Percentiles rank a stretch among this genome's conserved stretches.
Conservation (phyloP, 129 eudicot genomes). For the Flaveria bidentis region DNA sequence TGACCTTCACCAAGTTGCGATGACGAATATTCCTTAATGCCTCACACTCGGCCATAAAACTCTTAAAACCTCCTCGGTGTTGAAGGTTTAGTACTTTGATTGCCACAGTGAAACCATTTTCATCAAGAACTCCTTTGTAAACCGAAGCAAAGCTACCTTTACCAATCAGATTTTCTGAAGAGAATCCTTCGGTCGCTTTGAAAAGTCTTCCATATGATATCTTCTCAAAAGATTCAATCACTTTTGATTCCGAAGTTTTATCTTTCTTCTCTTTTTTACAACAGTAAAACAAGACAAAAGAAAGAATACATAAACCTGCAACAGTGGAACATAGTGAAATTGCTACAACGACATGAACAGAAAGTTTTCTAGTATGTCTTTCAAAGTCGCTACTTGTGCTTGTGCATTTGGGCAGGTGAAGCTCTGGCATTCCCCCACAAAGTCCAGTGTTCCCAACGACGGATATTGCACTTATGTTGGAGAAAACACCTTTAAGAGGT, state of each 20-base stretch:
- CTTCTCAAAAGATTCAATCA: conserved; percentile 16
- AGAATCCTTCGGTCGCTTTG: conserved; percentile 41
- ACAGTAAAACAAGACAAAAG: background rate
- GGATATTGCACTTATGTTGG: conserved; percentile 24
- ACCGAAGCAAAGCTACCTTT: conserved; percentile 38
- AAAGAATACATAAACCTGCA: background rate
- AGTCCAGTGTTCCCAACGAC: conserved; percentile 22
- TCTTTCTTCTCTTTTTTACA: conserved; percentile 13
- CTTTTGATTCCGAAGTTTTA: background rate
- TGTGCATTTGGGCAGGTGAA: conserved; percentile 22
- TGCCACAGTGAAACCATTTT: conserved; percentile 22
- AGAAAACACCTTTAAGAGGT: conserved; percentile 17
- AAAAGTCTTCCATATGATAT: conserved; percentile 34
- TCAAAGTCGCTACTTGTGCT: background rate
- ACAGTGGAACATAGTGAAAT: conserved; percentile 15
- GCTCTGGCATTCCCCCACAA: conserved; percentile 29
- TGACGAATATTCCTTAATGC: conserved; percentile 40
- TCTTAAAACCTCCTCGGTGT: conserved; percentile 28
- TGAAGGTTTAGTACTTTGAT: conserved; percentile 45
- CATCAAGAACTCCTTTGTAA: conserved; percentile 36
- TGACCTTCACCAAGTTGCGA: conserved; percentile 39
- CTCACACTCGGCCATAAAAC: conserved; percentile 40
- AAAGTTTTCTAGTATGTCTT: background rate
- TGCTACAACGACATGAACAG: background rate
- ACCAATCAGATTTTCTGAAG: conserved; percentile 37